Evolutionary conservation across 352 stramenopile species (phyloP).

Genomic region (Phytophthora pisi): DNA sequence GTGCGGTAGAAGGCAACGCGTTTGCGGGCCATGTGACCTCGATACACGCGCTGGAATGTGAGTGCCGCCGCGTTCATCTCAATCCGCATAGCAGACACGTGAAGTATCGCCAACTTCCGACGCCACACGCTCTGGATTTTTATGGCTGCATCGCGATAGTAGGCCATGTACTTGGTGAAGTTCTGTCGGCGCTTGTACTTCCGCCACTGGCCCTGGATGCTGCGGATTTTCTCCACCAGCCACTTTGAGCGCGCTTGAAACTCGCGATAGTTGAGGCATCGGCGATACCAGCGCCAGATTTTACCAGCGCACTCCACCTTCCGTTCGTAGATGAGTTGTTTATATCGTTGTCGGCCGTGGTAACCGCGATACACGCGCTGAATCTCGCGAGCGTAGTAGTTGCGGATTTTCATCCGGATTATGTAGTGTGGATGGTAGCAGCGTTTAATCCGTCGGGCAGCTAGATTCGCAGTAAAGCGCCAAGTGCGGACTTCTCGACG

Average conservation of each 20-base stretch:
- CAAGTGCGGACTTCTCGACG: constrained; percentile 38
- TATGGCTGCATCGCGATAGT: constrained; percentile 38
- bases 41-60: constrained; percentile 51
- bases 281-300: constrained; percentile 65
- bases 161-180: constrained; percentile 45
- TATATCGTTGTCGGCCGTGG: constrained; percentile 25
- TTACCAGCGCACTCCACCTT: constrained; percentile 17
- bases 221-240: constrained; percentile 56
- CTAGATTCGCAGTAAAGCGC: constrained; percentile 30
- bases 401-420: constrained; percentile 32
- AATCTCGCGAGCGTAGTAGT: constrained; percentile 42
- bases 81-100: constrained; percentile 33
- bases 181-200: constrained; percentile 41
- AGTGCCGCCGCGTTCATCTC: constrained; percentile 40
- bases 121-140: constrained; percentile 60
- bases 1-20: constrained; percentile 38
- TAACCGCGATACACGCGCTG: constrained; percentile 61
- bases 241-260: constrained; percentile 42
- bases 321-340: constrained; percentile 29
- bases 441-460: constrained; percentile 53
- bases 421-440: constrained; percentile 41
- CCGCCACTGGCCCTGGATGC: constrained; percentile 67
- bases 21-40: constrained; percentile 38
- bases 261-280: constrained; percentile 43
- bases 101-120: constrained; percentile 39